Conservation (phyloP, 139 green algal genomes). For the Spirogloea muscicola region DNA sequence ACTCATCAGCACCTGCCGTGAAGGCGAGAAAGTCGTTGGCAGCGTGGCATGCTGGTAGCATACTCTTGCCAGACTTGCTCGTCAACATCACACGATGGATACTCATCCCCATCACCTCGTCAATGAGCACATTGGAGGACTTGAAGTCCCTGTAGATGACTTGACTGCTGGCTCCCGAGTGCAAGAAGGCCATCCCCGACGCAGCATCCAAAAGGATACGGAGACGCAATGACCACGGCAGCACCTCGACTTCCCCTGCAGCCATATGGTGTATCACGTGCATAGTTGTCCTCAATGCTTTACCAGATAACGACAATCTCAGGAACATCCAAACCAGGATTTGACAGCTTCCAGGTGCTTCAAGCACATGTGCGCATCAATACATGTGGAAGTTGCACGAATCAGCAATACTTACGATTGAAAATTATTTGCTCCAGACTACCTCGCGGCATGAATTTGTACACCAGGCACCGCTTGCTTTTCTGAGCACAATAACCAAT, state of each 20-base stretch:
- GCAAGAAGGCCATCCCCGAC: slow-evolving; percentile 7
- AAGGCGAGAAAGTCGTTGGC: background rate
- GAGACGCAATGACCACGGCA: slow-evolving; percentile 1
- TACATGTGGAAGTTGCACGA: background rate
- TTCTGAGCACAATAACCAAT: slow-evolving; percentile 16
- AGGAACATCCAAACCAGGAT: no score
- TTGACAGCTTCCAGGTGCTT: background rate
- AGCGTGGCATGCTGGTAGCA: background rate
- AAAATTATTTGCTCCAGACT: slow-evolving; percentile 4
- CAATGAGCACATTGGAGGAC: background rate
- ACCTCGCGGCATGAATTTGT: slow-evolving; percentile 6
- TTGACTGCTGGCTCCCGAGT: background rate
- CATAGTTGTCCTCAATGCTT: no score
- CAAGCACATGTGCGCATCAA: background rate
- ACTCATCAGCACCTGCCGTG: no score
- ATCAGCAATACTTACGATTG: background rate
- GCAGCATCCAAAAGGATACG: background rate
- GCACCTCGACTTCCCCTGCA: background rate
- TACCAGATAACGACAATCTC: no score
- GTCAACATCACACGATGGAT: background rate
- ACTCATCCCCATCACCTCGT: no score
- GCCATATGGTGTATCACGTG: no score
- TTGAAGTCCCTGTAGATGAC: slow-evolving; percentile 28
- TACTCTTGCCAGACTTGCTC: background rate
- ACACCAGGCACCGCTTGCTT: slow-evolving; percentile 10